Percentiles rank a stretch among this genome's conserved stretches.
Evolutionary conservation across 2,329 filamentous ascomycete species (phyloP).

Genomic region (Gaeumannomyces sp.): DNA sequence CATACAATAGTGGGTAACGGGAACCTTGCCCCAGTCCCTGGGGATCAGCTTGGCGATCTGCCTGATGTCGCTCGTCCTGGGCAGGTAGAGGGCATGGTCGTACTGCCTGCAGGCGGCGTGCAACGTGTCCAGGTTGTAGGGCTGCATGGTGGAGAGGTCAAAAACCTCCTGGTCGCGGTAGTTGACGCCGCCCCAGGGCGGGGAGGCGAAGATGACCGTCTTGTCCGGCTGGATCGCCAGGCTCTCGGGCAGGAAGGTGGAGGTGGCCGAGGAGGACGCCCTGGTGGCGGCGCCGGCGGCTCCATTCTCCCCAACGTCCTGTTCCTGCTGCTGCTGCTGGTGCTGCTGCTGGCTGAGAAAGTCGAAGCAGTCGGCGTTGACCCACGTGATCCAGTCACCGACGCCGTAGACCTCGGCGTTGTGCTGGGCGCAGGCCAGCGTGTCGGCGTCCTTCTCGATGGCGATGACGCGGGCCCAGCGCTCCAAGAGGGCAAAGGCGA

Average conservation of each 20-base stretch:
- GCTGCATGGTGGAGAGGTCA: conserved; percentile 78
- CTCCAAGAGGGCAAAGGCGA: conserved; percentile 80
- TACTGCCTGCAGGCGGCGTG: conserved; percentile 54
- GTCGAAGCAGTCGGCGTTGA: conserved; percentile 81
- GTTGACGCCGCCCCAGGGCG: conserved; percentile 54
- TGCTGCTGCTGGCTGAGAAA: conserved; percentile 40
- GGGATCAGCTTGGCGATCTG: conserved; percentile 62
- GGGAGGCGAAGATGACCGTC: conserved; percentile 50
- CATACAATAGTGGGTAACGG: conserved; percentile 87
- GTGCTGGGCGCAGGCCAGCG: conserved; percentile 83
- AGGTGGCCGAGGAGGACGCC: conserved; percentile 24
- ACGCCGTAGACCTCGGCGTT: conserved; percentile 87
- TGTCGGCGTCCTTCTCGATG: conserved; percentile 75
- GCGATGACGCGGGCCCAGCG: conserved; percentile 81
- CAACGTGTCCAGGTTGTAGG: conserved; percentile 65
- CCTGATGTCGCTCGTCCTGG: conserved; percentile 74
- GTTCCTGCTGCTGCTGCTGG: conserved; percentile 3
- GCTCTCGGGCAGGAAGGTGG: conserved; percentile 25
- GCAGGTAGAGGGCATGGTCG: conserved; percentile 71
- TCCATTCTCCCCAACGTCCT: conserved; percentile 10
- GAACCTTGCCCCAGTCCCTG: conserved; percentile 49
- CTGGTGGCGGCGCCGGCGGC: conserved; percentile 7
- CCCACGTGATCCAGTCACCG: conserved; percentile 69
- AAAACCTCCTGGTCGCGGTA: conserved; percentile 64
- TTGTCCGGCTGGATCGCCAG: conserved; percentile 28